These are phyloP conservation scores for Ophiostoma sp. DNA, from an alignment of 2,329 filamentous ascomycete species.

Conservation along the genomic window DNA sequence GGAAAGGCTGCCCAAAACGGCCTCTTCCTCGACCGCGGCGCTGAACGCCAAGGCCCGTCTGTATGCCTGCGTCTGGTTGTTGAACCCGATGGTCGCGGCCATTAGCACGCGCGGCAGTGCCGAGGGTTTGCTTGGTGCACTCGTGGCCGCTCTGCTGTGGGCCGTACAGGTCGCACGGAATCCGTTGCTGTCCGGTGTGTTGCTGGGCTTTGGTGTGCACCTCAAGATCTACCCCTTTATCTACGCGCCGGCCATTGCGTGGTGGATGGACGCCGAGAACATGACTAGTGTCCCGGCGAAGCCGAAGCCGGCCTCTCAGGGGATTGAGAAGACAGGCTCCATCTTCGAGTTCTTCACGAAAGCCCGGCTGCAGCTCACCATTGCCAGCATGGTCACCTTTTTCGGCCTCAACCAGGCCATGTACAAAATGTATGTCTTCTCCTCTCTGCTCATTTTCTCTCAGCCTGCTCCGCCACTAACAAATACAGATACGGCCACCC, in stretches of 20 bases:
- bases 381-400: constrained; percentile 73
- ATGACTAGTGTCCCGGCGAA: constrained; percentile 33
- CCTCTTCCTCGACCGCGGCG: neutral
- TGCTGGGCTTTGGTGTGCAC: constrained; percentile 84
- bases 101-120: constrained; percentile 95
- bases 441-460: neutral
- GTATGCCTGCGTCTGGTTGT: constrained; percentile 85
- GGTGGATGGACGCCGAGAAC: constrained; percentile 70
- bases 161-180: constrained; percentile 63
- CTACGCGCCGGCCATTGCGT: constrained; percentile 78
- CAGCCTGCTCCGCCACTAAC: constrained; percentile 19
- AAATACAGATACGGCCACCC: constrained; percentile 67
- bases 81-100: constrained; percentile 97
- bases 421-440: constrained; percentile 65
- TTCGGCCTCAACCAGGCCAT: constrained; percentile 71
- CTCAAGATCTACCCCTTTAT: constrained; percentile 99
- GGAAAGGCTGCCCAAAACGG: neutral
- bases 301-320: neutral
- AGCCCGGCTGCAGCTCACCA: constrained; percentile 57
- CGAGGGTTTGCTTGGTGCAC: constrained; percentile 82
- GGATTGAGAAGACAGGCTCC: no score
- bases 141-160: constrained; percentile 83
- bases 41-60: constrained; percentile 54
- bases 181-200: constrained; percentile 65
- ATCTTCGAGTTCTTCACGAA: constrained; percentile 49